Evolutionary conservation across 176 grass and related monocot genomes (phyloP).

Genomic region (Zizania latifolia): DNA sequence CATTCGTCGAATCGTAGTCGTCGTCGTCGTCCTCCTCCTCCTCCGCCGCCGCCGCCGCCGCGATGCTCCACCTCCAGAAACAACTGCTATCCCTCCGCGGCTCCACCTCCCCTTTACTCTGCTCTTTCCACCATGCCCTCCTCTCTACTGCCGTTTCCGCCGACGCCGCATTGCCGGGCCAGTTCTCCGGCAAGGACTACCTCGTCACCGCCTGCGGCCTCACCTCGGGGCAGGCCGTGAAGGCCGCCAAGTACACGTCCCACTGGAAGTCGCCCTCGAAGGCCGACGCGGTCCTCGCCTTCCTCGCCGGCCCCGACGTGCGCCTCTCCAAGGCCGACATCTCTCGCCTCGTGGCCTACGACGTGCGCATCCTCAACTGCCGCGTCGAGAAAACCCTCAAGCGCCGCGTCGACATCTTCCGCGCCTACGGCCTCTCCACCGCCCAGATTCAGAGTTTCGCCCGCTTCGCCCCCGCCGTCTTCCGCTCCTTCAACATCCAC

Average conservation of each 20-base stretch:
- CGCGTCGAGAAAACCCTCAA: slow-evolving; percentile 44
- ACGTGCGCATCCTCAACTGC: slow-evolving; percentile 36
- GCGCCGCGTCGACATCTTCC: slow-evolving; percentile 15
- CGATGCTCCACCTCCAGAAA: slow-evolving; percentile 13
- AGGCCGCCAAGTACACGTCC: slow-evolving; percentile 10
- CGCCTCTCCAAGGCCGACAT: slow-evolving; percentile 37
- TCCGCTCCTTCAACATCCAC: slow-evolving; percentile 21
- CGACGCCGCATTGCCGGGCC: neutral
- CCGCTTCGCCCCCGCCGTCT: neutral
- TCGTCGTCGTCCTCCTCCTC: too few species aligned
- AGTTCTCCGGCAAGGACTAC: slow-evolving; percentile 23
- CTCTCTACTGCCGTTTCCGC: neutral
- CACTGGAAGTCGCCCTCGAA: slow-evolving; percentile 23
- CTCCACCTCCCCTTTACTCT: neutral
- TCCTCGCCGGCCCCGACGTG: slow-evolving; percentile 30
- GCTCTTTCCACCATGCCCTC: neutral
- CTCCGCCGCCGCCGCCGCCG: neutral
- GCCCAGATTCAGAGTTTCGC: slow-evolving; percentile 15
- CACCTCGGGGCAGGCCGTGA: slow-evolving; percentile 17
- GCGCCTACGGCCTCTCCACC: slow-evolving; percentile 31
- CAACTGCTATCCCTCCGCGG: neutral
- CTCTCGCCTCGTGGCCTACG: slow-evolving; percentile 8
- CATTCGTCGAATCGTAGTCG: too few species aligned
- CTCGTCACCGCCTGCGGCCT: slow-evolving; percentile 39
- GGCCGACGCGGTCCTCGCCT: slow-evolving; percentile 28